Base-by-base conservation (phyloP, 2,329 filamentous ascomycete species). In the Ascochyta clinopodiicola region DNA sequence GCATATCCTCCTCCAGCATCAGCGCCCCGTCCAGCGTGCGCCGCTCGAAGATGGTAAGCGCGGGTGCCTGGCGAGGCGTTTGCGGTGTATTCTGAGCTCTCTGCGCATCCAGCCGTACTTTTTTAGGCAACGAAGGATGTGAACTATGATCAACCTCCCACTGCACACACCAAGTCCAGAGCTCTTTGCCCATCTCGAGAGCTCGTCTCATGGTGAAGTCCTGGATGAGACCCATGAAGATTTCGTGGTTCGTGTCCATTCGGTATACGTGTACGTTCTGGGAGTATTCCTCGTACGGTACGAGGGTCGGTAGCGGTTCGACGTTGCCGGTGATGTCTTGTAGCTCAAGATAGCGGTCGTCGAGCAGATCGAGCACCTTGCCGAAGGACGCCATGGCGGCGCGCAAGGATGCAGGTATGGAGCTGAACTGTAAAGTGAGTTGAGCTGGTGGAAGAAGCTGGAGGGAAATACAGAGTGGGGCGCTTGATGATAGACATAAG, bases 81-180 rank as follows among this genome's bases (percentile, higher is more conserved):
- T 22, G 31, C 38, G 43, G 46, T 25, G 46, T 17, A 2, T 55
- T 31, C 21, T 42, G 29, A 15, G n/a, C 34, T 27, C 36, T 22
- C 15, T 56, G 37, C 21, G 19, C 3, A 13, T 63, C 58, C 13
- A 67, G 43, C 44, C 70, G 66, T 42, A 58, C 57, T 45, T 66
- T 72, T 47, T 73, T 73, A 3, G 55, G 44, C 13, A 61, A 59
- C 21, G 57, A 60, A 8, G 51, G 40, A 21, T 53, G 21, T 22
- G 43, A 22, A 1, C 47, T 45, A 17, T 49, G 19, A 9, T 64
- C 60, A 6, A 73, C 63, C 17, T 73, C 57, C 70, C 69, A 74
- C 43, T 75, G 72, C 40, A 70, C 63, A 21, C 49, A 58, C 70
- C 70, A 75, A 6, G 66, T 69, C 72, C 72, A 75, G 4, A 69